phyloP scores from a whole-genome alignment of 441 rosid genomes.

The Heliophila coronopifolia region DNA sequence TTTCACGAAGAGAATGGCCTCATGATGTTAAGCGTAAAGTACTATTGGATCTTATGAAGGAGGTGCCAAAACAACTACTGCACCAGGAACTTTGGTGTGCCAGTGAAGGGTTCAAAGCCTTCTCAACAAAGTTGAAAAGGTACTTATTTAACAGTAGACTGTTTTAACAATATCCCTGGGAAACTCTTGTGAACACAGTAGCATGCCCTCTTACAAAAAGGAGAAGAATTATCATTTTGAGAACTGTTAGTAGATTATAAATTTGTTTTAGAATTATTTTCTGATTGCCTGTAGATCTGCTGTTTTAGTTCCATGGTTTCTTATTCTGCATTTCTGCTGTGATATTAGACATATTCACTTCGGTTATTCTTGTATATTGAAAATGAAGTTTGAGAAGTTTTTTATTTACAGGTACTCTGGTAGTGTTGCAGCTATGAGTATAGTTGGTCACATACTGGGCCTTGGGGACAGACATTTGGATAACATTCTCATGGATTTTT shows the following conservation, averaged over 20 bases:
- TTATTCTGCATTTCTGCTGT: conserved; percentile 6
- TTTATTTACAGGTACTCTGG: conserved; percentile 73
- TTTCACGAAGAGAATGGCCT: conserved; percentile 99
- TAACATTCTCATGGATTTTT: conserved; percentile 92
- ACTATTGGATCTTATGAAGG: conserved; percentile 91
- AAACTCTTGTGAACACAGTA: conserved; percentile 2
- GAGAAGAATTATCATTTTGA: conserved; percentile 1
- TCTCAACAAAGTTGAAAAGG: conserved; percentile 85
- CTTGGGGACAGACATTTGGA: conserved; percentile 98
- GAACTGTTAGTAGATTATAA: conserved; percentile 3
- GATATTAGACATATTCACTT: background rate
- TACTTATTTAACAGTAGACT: conserved; percentile 24
- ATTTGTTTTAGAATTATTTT: background rate
- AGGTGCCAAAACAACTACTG: conserved; percentile 87
- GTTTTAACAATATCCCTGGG: background rate
- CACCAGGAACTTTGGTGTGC: conserved; percentile 98
- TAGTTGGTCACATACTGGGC: conserved; percentile 95
- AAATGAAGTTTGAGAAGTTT: conserved; percentile 8
- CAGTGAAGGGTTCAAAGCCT: conserved; percentile 96
- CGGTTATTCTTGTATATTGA: background rate
- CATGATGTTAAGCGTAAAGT: conserved; percentile 97
- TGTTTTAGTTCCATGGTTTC: conserved; percentile 3
- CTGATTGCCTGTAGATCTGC: background rate
- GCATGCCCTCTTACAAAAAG: background rate
- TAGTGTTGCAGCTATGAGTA: conserved; percentile 97